phyloP scores from a whole-genome alignment of 179 eudicot genomes.

The Heliamphora ciliata region DNA sequence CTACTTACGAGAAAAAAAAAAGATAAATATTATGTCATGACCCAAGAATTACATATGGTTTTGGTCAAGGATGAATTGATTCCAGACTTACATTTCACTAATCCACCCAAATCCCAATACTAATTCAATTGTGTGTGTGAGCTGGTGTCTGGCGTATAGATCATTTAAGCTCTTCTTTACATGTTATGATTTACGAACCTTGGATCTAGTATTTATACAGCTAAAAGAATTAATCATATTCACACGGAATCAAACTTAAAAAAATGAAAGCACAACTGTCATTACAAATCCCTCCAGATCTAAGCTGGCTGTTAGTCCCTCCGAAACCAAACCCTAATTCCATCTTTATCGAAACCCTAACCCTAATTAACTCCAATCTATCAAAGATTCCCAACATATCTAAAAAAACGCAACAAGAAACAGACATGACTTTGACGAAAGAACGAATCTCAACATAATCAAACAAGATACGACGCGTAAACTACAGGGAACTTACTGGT shows the following conservation, averaged over 20 bases:
- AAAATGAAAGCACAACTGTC: not conserved
- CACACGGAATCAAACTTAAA: not conserved
- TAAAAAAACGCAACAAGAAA: not conserved
- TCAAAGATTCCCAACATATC: not conserved
- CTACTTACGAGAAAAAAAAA: too few species aligned
- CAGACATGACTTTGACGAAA: not conserved
- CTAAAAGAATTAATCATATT: not conserved
- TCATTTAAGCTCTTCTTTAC: too few species aligned
- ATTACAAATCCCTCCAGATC: conserved; percentile 1
- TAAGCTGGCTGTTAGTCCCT: not conserved
- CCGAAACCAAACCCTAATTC: not conserved
- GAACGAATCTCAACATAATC: not conserved
- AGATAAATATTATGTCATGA: too few species aligned
- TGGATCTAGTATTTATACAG: not conserved
- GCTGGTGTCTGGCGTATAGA: not conserved
- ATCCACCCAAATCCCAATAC: not conserved
- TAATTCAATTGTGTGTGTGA: not conserved
- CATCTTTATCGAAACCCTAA: not conserved
- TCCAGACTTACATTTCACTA: not conserved
- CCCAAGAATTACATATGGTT: not conserved
- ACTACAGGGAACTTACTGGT: conserved; percentile 39
- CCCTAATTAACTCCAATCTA: conserved; percentile 8
- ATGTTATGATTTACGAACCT: not conserved
- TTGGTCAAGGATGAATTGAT: not conserved
- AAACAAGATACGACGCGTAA: not conserved